phyloP scores from a whole-genome alignment of 768 basidiomycete genomes.

The Crepidotus variabilis region DNA sequence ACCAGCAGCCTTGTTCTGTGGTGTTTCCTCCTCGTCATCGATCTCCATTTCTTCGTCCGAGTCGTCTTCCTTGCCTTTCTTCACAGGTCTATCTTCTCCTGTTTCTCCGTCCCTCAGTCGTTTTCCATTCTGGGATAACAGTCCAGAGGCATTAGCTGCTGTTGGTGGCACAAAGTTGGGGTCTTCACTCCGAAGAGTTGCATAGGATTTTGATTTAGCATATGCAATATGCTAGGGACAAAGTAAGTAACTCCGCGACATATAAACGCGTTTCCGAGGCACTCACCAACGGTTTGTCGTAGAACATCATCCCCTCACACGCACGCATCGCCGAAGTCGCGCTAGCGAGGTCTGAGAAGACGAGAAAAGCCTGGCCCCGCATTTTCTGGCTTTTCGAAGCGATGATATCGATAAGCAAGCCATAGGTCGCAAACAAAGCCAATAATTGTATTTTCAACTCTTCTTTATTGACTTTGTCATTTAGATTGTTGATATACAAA shows the following conservation, averaged over 20 bases:
- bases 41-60: slow-evolving; percentile 86
- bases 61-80: slow-evolving; percentile 67
- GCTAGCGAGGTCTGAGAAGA: slow-evolving; percentile 86
- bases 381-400: slow-evolving; percentile 83
- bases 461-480: slow-evolving; percentile 88
- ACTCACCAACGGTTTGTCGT: slow-evolving; percentile 87
- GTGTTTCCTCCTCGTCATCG: slow-evolving; percentile 78
- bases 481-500: slow-evolving; percentile 90
- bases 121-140: slow-evolving; percentile 51
- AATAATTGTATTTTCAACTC: slow-evolving; percentile 82
- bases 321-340: slow-evolving; percentile 92
- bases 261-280: slow-evolving; percentile 3
- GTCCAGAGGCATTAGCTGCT: slow-evolving; percentile 53
- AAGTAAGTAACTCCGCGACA: slow-evolving; percentile 4
- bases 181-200: slow-evolving; percentile 76
- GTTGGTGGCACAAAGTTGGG: slow-evolving; percentile 76
- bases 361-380: slow-evolving; percentile 94
- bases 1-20: slow-evolving; percentile 42
- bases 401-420: slow-evolving; percentile 89
- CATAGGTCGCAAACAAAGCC: slow-evolving; percentile 90
- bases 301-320: slow-evolving; percentile 90
- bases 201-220: slow-evolving; percentile 86
- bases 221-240: slow-evolving; percentile 77
- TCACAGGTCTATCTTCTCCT: slow-evolving; percentile 51
- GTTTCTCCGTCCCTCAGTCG: slow-evolving; percentile 62